Conservation (phyloP, 768 basidiomycete genomes). For the Lentinula guzmanii region DNA sequence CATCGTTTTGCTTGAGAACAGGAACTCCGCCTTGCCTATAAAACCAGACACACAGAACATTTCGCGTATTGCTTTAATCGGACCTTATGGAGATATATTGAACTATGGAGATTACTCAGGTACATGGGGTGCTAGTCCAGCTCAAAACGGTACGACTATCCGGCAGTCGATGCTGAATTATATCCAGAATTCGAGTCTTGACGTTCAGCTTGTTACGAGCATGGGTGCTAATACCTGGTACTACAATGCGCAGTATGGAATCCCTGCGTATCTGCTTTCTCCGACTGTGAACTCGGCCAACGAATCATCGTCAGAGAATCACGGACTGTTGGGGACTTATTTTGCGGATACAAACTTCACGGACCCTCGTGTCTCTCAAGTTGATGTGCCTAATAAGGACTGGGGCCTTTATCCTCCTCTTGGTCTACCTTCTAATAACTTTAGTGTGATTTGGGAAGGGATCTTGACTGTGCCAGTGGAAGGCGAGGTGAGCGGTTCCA, state of each 20-base stretch:
- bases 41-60: conserved; percentile 7
- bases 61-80: conserved; percentile 16
- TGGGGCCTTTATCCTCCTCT: conserved; percentile 21
- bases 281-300: neutral
- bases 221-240: conserved; percentile 18
- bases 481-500: conserved; percentile 15
- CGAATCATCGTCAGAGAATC: neutral
- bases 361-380: conserved; percentile 11
- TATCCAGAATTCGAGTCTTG: conserved; percentile 1
- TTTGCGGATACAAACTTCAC: conserved; percentile 18
- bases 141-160: conserved; percentile 11
- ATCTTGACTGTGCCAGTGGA: conserved; percentile 17
- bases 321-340: conserved; percentile 14
- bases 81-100: conserved; percentile 17
- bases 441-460: conserved; percentile 20
- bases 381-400: conserved; percentile 19
- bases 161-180: conserved; percentile 15
- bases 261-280: conserved; percentile 18
- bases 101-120: conserved; percentile 22
- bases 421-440: conserved; percentile 20
- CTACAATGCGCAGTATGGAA: conserved; percentile 18
- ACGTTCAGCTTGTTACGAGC: conserved; percentile 13
- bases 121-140: conserved; percentile 17
- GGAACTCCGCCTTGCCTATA: conserved; percentile 16
- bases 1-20: conserved; percentile 20